Percentiles rank a stretch among this genome's conserved stretches.
Evolutionary conservation across 192 early-diverging fungal species (phyloP).

Genomic region (Podila minutissima): DNA sequence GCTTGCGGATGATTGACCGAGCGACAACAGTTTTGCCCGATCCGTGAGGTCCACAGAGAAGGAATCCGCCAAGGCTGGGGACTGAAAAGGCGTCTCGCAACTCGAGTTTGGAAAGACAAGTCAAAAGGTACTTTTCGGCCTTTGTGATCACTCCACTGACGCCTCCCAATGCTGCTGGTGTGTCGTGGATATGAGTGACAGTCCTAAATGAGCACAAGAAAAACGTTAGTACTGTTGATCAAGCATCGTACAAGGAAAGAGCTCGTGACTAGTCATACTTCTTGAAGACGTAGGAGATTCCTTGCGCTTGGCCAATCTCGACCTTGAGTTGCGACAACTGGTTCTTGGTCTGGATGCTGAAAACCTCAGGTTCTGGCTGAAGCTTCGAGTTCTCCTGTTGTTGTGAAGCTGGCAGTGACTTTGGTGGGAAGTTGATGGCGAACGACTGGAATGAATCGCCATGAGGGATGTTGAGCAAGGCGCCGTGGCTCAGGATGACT

Average conservation of each 20-base stretch:
- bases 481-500: slow-evolving; percentile 57
- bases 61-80: slow-evolving; percentile 61
- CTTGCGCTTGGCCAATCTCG: slow-evolving; percentile 52
- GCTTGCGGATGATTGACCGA: slow-evolving; percentile 55
- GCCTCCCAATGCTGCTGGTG: slow-evolving; percentile 53
- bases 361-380: slow-evolving; percentile 31
- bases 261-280: slow-evolving; percentile 7
- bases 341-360: slow-evolving; percentile 22
- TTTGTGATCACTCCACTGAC: slow-evolving; percentile 48
- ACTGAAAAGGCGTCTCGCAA: slow-evolving; percentile 50
- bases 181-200: slow-evolving; percentile 26
- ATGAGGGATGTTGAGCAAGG: slow-evolving; percentile 33
- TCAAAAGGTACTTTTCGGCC: slow-evolving; percentile 52
- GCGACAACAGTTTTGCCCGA: slow-evolving; percentile 79
- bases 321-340: slow-evolving; percentile 42
- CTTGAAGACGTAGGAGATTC: slow-evolving; percentile 28
- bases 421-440: slow-evolving; percentile 52
- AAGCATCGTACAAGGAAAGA: neutral
- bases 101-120: slow-evolving; percentile 52
- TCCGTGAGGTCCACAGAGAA: slow-evolving; percentile 77
- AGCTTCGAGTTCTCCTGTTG: slow-evolving; percentile 22
- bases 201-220: slow-evolving; percentile 9
- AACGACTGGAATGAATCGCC: slow-evolving; percentile 27
- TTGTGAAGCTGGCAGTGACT: slow-evolving; percentile 13
- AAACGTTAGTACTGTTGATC: no score